Conservation (phyloP, 805 yeast genomes). For the Metschnikowia koreensis region DNA sequence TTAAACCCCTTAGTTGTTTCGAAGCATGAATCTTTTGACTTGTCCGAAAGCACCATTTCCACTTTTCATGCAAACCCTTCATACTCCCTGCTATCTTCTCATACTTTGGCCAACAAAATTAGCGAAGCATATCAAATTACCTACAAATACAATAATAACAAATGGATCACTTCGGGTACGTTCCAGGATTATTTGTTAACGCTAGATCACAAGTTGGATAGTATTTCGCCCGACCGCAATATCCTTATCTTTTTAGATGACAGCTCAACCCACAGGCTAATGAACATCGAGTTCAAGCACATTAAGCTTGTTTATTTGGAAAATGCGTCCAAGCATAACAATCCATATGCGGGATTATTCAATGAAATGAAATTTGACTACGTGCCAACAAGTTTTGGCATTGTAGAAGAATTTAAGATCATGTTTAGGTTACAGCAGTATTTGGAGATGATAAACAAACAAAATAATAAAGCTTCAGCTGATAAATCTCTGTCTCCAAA, state of each 20-base stretch:
- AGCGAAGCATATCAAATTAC: slow-evolving; percentile 50
- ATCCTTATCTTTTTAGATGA: slow-evolving; percentile 59
- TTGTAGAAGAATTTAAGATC: slow-evolving; percentile 58
- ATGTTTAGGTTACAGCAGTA: slow-evolving; percentile 59
- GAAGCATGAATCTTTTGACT: slow-evolving; percentile 47
- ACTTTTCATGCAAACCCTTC: slow-evolving; percentile 17
- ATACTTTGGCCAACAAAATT: slow-evolving; percentile 37
- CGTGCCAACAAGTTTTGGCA: slow-evolving; percentile 64
- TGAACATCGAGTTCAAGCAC: slow-evolving; percentile 37
- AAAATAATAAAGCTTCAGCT: slow-evolving; percentile 8
- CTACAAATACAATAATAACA: slow-evolving; percentile 58
- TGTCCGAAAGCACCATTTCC: slow-evolving; percentile 26
- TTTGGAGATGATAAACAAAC: slow-evolving; percentile 38
- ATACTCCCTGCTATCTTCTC: slow-evolving; percentile 12
- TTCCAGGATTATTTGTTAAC: slow-evolving; percentile 62
- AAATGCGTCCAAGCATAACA: slow-evolving; percentile 38
- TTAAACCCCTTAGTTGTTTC: slow-evolving; percentile 61
- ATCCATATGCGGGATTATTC: slow-evolving; percentile 31
- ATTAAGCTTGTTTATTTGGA: slow-evolving; percentile 37
- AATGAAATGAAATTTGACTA: slow-evolving; percentile 52
- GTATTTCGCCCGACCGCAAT: slow-evolving; percentile 42
- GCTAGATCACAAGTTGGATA: slow-evolving; percentile 56
- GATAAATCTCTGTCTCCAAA: slow-evolving; percentile 8
- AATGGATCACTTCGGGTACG: slow-evolving; percentile 61
- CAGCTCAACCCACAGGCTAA: slow-evolving; percentile 59